Conservation (phyloP, 2,329 filamentous ascomycete genomes). For the Sordariomycetes sp. region DNA sequence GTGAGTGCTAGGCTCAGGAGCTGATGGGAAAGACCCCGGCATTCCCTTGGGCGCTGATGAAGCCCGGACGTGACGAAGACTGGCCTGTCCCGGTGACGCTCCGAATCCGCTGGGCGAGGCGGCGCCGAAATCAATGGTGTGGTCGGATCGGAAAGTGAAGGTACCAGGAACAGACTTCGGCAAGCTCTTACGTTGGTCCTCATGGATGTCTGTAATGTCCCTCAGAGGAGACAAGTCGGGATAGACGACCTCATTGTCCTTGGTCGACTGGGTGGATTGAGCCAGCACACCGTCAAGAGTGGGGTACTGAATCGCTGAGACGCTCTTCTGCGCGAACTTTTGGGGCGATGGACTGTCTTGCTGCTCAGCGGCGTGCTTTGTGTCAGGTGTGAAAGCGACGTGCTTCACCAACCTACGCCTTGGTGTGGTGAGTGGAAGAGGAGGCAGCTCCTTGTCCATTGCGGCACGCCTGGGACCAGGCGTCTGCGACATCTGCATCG, state of each 20-base stretch:
- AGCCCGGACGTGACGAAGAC: slow-evolving; percentile 48
- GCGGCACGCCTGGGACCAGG: slow-evolving; percentile 22
- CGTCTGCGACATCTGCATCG: slow-evolving; percentile 30
- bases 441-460: slow-evolving; percentile 40
- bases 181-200: slow-evolving; percentile 10
- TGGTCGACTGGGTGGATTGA: slow-evolving; percentile 7
- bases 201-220: slow-evolving; percentile 15
- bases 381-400: slow-evolving; percentile 71
- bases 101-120: slow-evolving; percentile 44
- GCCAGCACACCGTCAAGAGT: slow-evolving; percentile 16
- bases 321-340: slow-evolving; percentile 26
- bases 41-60: slow-evolving; percentile 35
- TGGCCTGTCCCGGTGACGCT: slow-evolving; percentile 47
- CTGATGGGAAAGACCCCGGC: slow-evolving; percentile 45
- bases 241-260: slow-evolving; percentile 32
- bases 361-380: slow-evolving; percentile 36
- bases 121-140: slow-evolving; percentile 49
- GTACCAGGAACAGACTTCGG: slow-evolving; percentile 41
- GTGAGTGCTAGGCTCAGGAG: slow-evolving; percentile 19
- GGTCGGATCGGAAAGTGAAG: slow-evolving; percentile 58
- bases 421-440: slow-evolving; percentile 52
- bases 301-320: slow-evolving; percentile 16
- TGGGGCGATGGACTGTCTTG: slow-evolving; percentile 48
- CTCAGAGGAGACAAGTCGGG: slow-evolving; percentile 40
- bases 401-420: slow-evolving; percentile 60